phyloP scores from a whole-genome alignment of 805 yeast species.

The Sugiyamaella valdiviana region DNA sequence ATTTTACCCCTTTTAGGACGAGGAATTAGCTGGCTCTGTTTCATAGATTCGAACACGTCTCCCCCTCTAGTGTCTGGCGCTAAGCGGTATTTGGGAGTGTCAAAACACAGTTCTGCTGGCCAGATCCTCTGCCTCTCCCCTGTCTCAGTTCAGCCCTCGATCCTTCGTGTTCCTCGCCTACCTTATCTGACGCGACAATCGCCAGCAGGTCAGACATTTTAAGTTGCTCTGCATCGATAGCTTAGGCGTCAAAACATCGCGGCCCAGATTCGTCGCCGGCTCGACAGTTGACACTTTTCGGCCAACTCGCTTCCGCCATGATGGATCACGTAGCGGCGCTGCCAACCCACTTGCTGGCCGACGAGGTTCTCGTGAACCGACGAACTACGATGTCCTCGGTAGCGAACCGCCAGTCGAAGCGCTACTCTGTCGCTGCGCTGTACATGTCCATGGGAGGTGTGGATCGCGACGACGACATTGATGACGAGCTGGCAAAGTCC shows the following conservation, averaged over 20 bases:
- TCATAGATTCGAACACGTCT: neutral
- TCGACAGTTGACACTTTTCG: neutral
- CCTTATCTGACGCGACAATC: no score
- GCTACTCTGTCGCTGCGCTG: constrained; percentile 32
- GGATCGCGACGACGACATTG: constrained; percentile 31
- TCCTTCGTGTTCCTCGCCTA: no score
- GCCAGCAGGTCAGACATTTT: no score
- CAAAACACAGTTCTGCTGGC: no score
- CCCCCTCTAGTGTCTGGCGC: neutral
- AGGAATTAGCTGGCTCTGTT: no score
- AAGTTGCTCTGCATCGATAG: no score
- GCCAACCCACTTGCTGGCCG: neutral
- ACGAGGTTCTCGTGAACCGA: neutral
- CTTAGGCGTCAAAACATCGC: no score
- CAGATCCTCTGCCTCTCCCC: no score
- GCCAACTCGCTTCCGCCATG: neutral
- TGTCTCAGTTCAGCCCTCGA: no score
- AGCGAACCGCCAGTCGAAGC: constrained; percentile 28
- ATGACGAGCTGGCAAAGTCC: constrained; percentile 32
- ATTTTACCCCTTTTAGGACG: neutral
- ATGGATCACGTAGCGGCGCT: neutral
- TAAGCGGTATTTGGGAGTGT: no score
- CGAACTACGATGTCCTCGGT: constrained; percentile 1
- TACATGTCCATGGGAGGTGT: constrained; percentile 33
- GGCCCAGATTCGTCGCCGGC: no score